Base-by-base conservation (phyloP, 257 asterid species). In the Coffea eugenioides region DNA sequence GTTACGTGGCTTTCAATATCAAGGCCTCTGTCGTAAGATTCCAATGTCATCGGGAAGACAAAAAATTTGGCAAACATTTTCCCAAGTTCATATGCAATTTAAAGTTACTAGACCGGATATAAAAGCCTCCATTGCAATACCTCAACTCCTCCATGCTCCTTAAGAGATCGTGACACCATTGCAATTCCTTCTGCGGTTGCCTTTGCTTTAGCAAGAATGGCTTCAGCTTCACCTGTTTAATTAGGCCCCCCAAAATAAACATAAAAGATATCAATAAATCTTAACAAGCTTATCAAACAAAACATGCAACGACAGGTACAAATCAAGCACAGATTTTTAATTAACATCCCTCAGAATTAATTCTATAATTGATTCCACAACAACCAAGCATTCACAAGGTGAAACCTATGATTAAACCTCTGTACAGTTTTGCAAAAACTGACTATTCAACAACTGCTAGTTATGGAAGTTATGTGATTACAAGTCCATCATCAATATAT, bases 151-250 rank as follows among this genome's bases (percentile, higher is more conserved):
- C 94, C 97, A 69, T 51, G 75, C 76, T 81, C 90, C 77, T 87
- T 82, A 57, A 95, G 97, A 57, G 96, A 48, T 49, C 91, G 82
- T 36, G 98, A 88, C 43, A 93, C 97, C 92, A 91, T 57, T 3
- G 81, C 85, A 71, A 95, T 90, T 79, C 97, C 98, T 87, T 93
- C 88, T 23, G 97, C 90, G 48, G 95, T 93, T 54, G 99, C 98
- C 79, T 90, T 86, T 79, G 97, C 92, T 83, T 87, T 88, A 73
- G 95, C 97, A 80, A 90, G 88, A 79, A 95, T 95, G 64, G 99
- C 98, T 88, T 92, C 92, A 68, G 99, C 99, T 84, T 95, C 99
- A 82, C 97, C 99, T 95, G 90, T 73, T 83, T 77, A 21, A 73
- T 3, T 36, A 77, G 56, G 48, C 5, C 43, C 36, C 69, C 34